Evolutionary conservation across 1,139 yeast species (phyloP), one percentile per base, ranked within the genome.

Genomic region (Yamadazyma sp.): DNA sequence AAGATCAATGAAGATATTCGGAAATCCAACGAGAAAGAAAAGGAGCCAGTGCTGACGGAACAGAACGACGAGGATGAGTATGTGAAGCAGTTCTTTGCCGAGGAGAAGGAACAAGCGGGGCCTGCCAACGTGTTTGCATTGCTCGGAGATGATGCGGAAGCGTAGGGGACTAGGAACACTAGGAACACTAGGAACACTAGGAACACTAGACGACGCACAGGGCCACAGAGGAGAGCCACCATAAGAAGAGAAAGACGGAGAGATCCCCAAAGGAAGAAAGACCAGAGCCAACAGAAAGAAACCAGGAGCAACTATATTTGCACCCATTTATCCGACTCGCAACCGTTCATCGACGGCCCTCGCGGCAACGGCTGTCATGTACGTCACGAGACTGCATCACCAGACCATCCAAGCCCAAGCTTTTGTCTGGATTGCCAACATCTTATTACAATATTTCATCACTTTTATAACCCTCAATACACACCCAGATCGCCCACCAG

Each of bases 1-100:
- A 67, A 71, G 38, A 81, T 82, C 40, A 84, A 84, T 54, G 68
- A 34, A 4, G 45, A 36, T n/a, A 35, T 44, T 7, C 37, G 34
- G 17, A 22, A 9, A 6, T 21, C 18, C 11, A 20, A 44, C 37
- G 28, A 43, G 18, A 12, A 36, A 33, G 20, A 35, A 31, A 36
- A 45, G 5, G 42, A 41, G 14, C 48, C 51, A 18, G 56, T 61
- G 24, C 44, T 52, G 4, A n/a, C 20, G 12, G 67, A 64, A 29
- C 50, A 48, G 31, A 58, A 54, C 34, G 67, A 57, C 37, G 71
- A 67, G 43, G 73, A 67, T 40, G 65, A 52, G 27, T 64, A 66
- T 37, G 72, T 68, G 11, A 53, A 51, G 31, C 57, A 60, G 34
- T 66, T 68, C 41, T 67, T 54, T 45, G 56, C 47, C 12, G 61